Evolutionary conservation across 192 early-diverging fungal genomes (phyloP).

Genomic region (Gaertneriomyces sp.): DNA sequence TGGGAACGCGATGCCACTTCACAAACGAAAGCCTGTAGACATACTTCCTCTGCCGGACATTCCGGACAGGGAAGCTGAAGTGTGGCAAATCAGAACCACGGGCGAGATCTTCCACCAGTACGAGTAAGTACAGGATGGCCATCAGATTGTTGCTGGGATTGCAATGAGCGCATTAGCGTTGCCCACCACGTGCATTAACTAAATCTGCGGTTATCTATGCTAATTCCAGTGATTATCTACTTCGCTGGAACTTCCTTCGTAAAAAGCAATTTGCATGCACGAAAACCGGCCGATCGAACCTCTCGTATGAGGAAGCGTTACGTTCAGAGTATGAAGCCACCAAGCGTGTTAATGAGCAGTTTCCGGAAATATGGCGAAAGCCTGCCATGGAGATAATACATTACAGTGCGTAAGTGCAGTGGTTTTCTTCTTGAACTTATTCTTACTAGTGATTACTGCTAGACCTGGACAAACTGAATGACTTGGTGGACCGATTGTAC

Average conservation of each 20-base stretch:
- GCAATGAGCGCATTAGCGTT: not conserved
- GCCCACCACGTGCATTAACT: conserved; percentile 4
- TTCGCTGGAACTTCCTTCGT: conserved; percentile 62
- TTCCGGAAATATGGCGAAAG: conserved; percentile 64
- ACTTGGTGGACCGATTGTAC: conserved; percentile 60
- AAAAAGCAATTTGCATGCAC: conserved; percentile 76
- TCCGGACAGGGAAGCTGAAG: conserved; percentile 8
- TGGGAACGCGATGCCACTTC: conserved; percentile 17
- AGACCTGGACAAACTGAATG: conserved; percentile 56
- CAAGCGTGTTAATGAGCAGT: conserved; percentile 57
- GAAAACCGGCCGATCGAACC: conserved; percentile 63
- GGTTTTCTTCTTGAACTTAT: conserved; percentile 3
- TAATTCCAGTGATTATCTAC: conserved; percentile 61
- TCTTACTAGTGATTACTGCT: conserved; percentile 6
- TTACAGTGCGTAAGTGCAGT: conserved; percentile 51
- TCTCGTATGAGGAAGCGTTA: conserved; percentile 80
- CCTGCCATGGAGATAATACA: conserved; percentile 63
- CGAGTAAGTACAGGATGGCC: conserved; percentile 33
- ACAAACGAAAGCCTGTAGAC: conserved; percentile 13
- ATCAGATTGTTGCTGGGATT: not conserved
- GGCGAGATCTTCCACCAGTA: conserved; percentile 49
- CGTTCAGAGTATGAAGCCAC: conserved; percentile 67
- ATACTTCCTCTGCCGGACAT: conserved; percentile 4
- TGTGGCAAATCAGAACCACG: conserved; percentile 43
- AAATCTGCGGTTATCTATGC: not conserved